Evolutionary conservation across 1,284 basidiomycete species (phyloP).

Genomic region (Mycena sp.): DNA sequence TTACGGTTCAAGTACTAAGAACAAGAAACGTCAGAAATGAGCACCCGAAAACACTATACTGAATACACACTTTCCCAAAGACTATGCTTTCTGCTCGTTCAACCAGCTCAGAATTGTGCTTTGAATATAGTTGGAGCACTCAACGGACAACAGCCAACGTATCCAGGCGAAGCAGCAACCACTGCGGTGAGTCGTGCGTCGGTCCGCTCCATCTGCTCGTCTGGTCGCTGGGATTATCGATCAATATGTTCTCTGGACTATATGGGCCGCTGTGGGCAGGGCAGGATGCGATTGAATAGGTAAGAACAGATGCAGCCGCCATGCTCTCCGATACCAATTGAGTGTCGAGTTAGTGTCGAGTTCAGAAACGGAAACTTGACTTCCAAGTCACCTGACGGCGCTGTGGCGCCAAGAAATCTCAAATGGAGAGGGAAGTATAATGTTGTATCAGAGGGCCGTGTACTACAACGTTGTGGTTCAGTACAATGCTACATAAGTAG

Average conservation of each 20-base stretch:
- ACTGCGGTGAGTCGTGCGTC: conserved; percentile 57
- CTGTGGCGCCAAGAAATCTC: too few relatives aligned
- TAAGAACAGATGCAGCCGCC: conserved; percentile 34
- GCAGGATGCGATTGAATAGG: conserved; percentile 66
- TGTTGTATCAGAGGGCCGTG: conserved; percentile 27
- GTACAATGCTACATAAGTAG: conserved; percentile 32
- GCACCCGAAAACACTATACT: conserved; percentile 3
- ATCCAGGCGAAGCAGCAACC: conserved; percentile 74
- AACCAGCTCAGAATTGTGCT: conserved; percentile 13
- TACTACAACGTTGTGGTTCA: conserved; percentile 33
- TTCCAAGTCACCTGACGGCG: too few relatives aligned
- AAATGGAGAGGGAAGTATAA: conserved; percentile 15
- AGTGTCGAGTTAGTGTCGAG: too few relatives aligned
- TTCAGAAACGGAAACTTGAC: too few relatives aligned
- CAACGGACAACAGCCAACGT: conserved; percentile 70
- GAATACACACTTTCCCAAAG: conserved; percentile 75
- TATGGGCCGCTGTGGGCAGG: conserved; percentile 78
- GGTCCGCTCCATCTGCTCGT: conserved; percentile 77
- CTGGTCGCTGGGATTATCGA: conserved; percentile 70
- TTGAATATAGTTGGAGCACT: conserved; percentile 41
- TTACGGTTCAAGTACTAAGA: conserved; percentile 66
- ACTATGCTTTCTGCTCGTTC: conserved; percentile 66
- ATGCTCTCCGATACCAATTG: too few relatives aligned
- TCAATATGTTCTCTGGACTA: conserved; percentile 71
- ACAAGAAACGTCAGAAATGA: neutral